Evolutionary conservation across 176 grass and related monocot species (phyloP), one percentile per base, ranked within the genome.

Genomic region (Juncus inflexus): DNA sequence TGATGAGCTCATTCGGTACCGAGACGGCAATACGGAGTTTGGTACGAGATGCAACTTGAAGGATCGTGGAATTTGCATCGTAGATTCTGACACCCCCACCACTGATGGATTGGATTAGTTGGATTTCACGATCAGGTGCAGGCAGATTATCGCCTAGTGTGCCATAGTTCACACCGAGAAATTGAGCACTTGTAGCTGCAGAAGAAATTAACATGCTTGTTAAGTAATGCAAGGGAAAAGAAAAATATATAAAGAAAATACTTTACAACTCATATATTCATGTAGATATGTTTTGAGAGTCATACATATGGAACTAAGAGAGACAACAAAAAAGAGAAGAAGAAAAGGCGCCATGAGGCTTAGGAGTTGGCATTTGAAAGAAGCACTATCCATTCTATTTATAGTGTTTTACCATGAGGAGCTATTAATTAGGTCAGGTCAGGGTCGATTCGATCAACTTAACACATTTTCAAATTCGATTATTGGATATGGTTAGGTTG

Each of bases 121-220:
- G 58, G 8, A 87, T 45, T 0, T 77, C 74, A 16, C 8, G 55
- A 55, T 54, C 63, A 36, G 83, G 76, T 1, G 62, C 49, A 7
- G 75, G 89, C 45, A 92, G 80, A 81, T 87, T 65, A 63, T 91
- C 74, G 15, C 84, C 84, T 47, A 87, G 52, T 42, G 74, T 83
- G 58, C 87, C 80, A 64, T 91, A 87, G 74, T 62, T 87, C 37
- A 91, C 64, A 41, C 89, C 84, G 3, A 91, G 55, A 13, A 81
- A 77, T 56, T 77, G 73, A 3, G 4, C 77, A 10, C 28, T 13
- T 4, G 56, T 35, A 60, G 56, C 56, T 60, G 56, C 56, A 60
- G 28, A 1, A 60, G 28, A 28, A 60, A 8, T 3, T 60, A 60
- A 60, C 13, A 47, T 47, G 43, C 1, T 28, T 28, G 19, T 28